Base-by-base conservation (phyloP, 1,139 yeast genomes). In the Geotrichum candidum region DNA sequence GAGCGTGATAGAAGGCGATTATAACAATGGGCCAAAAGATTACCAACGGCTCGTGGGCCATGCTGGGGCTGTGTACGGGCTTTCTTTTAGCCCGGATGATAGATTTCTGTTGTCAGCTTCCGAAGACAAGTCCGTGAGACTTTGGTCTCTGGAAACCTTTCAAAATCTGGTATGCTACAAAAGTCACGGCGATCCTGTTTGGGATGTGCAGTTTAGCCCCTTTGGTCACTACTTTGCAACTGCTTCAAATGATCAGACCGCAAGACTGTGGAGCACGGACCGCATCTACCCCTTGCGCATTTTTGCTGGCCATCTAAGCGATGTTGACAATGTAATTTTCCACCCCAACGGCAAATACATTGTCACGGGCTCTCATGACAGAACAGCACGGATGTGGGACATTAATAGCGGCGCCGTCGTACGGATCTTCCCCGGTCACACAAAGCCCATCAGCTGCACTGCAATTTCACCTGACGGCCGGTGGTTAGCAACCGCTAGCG, bases 361-460 rank as follows among this genome's bases (percentile, higher is more conserved):
- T 7, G 87, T 94, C 68, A 92, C 99, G 0, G 99, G 99, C 1
- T 90, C 97, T 3, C 84, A 92, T 64, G 99, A 95, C 76, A 90
- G 90, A 76, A 90, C 98, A 0, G 88, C 96, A 71, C 82, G 99
- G 67, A 91, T 95, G 97, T 95, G 99, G 99, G 99, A 95, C 74
- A 85, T 95, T 41, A 84, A 87, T 58, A 83, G 86, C 53, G 99
- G 99, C 51, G 86, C 84, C 67, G 86, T 96, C 55, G 97, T 92
- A n/a, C 84, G 99, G 65, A 86, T 94, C n/a, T 94, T 95, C 73
- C 84, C 90, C 75, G 98, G 98, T 0, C 98, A 94, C 70, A 85
- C 95, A 1, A 94, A 94, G 18, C 88, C 97, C 1, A 84, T 95
- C 46, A 88, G 90, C 67, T 82, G 92, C 54, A 79, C 90, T 69